These are phyloP conservation scores for Cadophora luteo-olivacea DNA, from an alignment of 2,329 filamentous ascomycete genomes.

Conservation along the genomic window DNA sequence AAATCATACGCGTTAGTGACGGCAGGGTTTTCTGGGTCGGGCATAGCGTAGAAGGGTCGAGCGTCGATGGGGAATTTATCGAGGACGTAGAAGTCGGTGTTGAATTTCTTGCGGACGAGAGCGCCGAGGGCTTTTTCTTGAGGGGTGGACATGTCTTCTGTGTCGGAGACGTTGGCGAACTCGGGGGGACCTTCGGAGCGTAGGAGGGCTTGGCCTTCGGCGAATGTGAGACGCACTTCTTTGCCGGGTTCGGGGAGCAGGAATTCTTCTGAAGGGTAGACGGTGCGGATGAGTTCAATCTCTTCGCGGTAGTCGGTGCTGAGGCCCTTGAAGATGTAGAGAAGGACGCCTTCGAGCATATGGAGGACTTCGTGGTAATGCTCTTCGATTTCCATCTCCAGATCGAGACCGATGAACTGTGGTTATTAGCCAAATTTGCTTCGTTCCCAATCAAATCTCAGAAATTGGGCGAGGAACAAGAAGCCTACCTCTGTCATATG, in stretches of 20 bases:
- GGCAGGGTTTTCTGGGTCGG: conserved; percentile 69
- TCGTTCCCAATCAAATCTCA: no score
- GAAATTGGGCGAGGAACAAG: no score
- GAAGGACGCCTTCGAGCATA: conserved; percentile 75
- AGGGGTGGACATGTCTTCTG: conserved; percentile 81
- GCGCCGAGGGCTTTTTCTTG: conserved; percentile 90
- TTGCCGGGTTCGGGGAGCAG: conserved; percentile 77
- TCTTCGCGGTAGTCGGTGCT: conserved; percentile 67
- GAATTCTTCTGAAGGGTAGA: conserved; percentile 81
- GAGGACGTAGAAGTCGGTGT: conserved; percentile 94
- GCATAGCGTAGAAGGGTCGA: conserved; percentile 91
- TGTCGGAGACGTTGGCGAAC: conserved; percentile 71
- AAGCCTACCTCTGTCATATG: conserved; percentile 75
- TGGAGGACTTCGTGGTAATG: conserved; percentile 77
- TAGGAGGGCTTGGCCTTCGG: conserved; percentile 78
- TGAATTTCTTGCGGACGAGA: conserved; percentile 85
- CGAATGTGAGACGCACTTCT: conserved; percentile 78
- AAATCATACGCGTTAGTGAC: conserved; percentile 79
- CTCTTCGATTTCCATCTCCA: conserved; percentile 88
- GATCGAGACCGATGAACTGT: conserved; percentile 83
- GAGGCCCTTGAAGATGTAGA: conserved; percentile 81
- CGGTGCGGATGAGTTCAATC: conserved; percentile 73
- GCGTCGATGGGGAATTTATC: conserved; percentile 94
- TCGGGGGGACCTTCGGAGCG: conserved; percentile 75
- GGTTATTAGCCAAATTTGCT: conserved; percentile 23